These are phyloP conservation scores for Sarocladiaceae sp. DNA, from an alignment of 2,329 filamentous ascomycete species.

Conservation along the genomic window DNA sequence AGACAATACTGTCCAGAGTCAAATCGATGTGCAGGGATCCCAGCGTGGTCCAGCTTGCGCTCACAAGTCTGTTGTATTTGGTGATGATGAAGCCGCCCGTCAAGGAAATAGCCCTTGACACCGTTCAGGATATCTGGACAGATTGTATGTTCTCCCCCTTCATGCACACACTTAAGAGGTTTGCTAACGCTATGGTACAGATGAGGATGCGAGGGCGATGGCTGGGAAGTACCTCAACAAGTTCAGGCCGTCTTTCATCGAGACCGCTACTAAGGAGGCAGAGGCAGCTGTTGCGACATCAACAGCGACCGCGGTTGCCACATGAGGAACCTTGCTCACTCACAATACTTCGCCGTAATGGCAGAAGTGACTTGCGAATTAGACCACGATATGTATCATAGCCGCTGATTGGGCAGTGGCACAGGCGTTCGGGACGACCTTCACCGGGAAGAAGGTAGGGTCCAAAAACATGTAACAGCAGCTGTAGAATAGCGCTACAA, in stretches of 20 bases:
- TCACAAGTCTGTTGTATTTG: constrained; percentile 62
- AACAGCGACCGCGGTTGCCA: constrained; percentile 24
- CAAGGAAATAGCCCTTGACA: constrained; percentile 58
- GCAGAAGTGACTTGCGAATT: not conserved
- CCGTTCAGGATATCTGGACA: constrained; percentile 62
- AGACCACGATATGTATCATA: constrained; percentile 5
- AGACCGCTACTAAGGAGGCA: constrained; percentile 21
- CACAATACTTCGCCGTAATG: not conserved
- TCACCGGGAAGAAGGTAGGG: not conserved
- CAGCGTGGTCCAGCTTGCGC: constrained; percentile 56
- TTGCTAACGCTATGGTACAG: constrained; percentile 29
- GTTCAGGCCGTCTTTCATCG: constrained; percentile 52
- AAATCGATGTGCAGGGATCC: constrained; percentile 64
- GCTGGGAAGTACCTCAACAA: constrained; percentile 59
- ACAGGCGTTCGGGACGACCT: not conserved
- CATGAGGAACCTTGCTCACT: constrained; percentile 17
- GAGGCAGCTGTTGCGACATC: constrained; percentile 12
- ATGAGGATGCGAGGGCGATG: constrained; percentile 59
- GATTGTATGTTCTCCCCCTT: constrained; percentile 49
- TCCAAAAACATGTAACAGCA: not conserved
- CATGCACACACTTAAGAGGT: not conserved
- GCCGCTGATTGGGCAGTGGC: not conserved
- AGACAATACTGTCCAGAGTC: constrained; percentile 68
- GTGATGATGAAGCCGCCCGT: constrained; percentile 65
- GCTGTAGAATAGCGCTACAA: not conserved